Base-by-base conservation (phyloP, 2,329 filamentous ascomycete species). In the Coniochaeta sp. region DNA sequence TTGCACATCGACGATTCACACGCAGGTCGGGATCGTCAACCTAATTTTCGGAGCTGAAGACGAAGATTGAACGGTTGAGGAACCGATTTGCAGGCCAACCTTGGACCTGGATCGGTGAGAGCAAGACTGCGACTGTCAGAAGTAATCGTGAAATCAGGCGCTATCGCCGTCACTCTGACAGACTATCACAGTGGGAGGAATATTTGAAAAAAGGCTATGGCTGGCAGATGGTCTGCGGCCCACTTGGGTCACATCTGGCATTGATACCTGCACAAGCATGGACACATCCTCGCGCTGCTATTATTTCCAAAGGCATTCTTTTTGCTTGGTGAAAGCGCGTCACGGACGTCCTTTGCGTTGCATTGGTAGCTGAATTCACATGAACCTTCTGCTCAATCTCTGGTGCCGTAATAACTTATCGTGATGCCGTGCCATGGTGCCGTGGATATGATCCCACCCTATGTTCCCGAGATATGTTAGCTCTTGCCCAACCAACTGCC, bases 21-120 rank as follows among this genome's bases (percentile, higher is more conserved):
- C 54, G 54, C 54, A 38, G 54, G 54, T 57, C 54, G 54, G 34
- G 47, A 52, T 52, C 54, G 54, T 57, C 54, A 31, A n/a, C 54
- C 34, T 57, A 57, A 57, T 57, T 57, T 57, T 31, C 28, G 54
- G 47, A 31, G 47, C 47, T 31, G 47, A 52, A 52, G 47, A 52
- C 47, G 26, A 52, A 52, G 47, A 52, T n/a, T 28, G 47, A 52
- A 28, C 22, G 12, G 47, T 12, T 14, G 47, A 52, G 47, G 14
- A 14, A 47, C 9, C 11, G 19, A 19, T 31, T 22, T 31, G 8
- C 47, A 28, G 47, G 47, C 47, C 47, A 31, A 17, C 4, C 14
- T 17, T 17, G 47, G 47, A n/a, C 47, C 31, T 5, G 47, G 24
- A 52, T 52, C 26, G n/a, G 24, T 14, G 24, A 52, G n/a, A 52